Base-by-base conservation (phyloP, 495 filamentous ascomycete genomes). In the Penicillium pancosmium region DNA sequence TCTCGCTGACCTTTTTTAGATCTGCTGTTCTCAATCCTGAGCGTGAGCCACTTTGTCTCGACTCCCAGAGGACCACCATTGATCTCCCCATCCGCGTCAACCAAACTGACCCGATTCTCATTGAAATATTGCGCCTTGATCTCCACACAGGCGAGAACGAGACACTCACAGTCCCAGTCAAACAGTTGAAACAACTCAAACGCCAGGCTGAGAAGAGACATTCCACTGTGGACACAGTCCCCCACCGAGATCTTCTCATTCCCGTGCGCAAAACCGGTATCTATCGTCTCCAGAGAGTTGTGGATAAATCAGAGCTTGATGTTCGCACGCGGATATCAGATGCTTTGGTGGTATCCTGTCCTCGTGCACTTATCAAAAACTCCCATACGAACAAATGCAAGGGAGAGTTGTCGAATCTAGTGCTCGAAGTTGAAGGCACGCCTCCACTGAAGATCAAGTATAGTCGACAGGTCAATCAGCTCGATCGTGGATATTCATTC, bases 381-480 rank as follows among this genome's bases (percentile, higher is more conserved):
- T 79, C 86, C 0, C 77, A 80, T 31, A 76, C 82, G 2, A 78
- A 91, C 56, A 87, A 85, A 60, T 98, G 94, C 66, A 80, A 84
- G 44, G 89, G 90, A 27, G 94, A 98, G 59, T 77, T 98, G 21
- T 97, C 94, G 3, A 86, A 97, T 65, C 71, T 97, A 35, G 75
- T 86, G 27, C 73, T 98, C 13, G 84, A 90, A 59, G 90, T 97
- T 3, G 84, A 91, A 65, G 94, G 93, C 18, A 92, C 92, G 2
- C 90, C 94, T 11, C 94, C 94, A n/a, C 76, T 98, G 55, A 90
- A 91, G 68, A 86, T 98, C 59, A 91, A 90, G 64, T 98, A 98
- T 66, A 93, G 89, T 62, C 87, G 90, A 40, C 86, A 85, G 33
- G 85, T 97, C 54, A 93, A 96, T 64, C 76, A 82, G 54, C 84